Base-by-base conservation (phyloP, 345 rosid genomes). In the Streptanthus diversifolius region DNA sequence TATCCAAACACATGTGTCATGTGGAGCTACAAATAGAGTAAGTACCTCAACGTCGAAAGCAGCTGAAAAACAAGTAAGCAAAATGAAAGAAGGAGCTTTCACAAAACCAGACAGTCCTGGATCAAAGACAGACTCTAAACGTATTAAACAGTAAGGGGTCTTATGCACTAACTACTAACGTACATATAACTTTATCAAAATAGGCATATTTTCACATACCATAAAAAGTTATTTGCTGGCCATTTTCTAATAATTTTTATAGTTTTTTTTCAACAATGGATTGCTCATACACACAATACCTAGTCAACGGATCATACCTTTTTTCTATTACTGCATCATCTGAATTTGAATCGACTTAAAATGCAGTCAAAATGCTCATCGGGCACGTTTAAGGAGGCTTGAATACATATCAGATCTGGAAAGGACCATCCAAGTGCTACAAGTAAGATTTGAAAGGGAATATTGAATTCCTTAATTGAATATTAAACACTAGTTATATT, bases 361-460 rank as follows among this genome's bases (percentile, higher is more conserved):
- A 30, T 72, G 60, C 78, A 87, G 92, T 65, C 92, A 85, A 83
- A 81, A 78, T 7, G 87, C 87, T 51, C 86, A 85, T 61, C 82
- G 89, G 27, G 83, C 92, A 37, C 85, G 88, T 44, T 68, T 85
- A 10, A 73, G 82, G 66, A 85, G 83, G 66, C 87, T 87, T 37
- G 88, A 84, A 69, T 87, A 84, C 74, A 85, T 87, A 74, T 83
- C 90, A 15, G 87, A 87, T 61, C 48, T 87, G 17, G 90, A 87
- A 80, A 85, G 90, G 53, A 85, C 72, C 52, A 82, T 85, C 63
- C 87, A 84, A 61, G 73, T 75, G 45, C 79, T 87, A 72, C 88
- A 85, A 78, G 91, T 70, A 80, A 79, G 82, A 41, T 62, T 45
- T 29, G 1, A 64, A 36, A 35, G 33, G 27, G 1, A 44, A 25